Evolutionary conservation across 78 protist species (phyloP).

Genomic region (Dictyostelium capitatum): DNA sequence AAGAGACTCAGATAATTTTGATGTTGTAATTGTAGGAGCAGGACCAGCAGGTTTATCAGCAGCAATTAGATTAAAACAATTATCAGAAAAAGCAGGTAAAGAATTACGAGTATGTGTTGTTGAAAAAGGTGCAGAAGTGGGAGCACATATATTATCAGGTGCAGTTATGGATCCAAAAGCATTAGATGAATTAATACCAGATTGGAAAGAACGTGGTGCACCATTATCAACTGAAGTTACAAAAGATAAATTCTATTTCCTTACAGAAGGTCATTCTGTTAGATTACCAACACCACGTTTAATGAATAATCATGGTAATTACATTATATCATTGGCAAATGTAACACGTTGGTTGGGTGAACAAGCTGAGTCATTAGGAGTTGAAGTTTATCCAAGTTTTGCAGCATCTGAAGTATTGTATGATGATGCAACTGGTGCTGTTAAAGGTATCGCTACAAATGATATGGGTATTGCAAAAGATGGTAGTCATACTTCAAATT

Average conservation of each 20-base stretch:
- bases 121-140: conserved; percentile 96
- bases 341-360: conserved; percentile 89
- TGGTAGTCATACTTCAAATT: conserved; percentile 82
- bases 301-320: conserved; percentile 97
- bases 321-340: conserved; percentile 93
- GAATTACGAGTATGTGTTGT: conserved; percentile 90
- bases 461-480: conserved; percentile 95
- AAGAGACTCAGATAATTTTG: conserved; percentile 81
- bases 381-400: conserved; percentile 96
- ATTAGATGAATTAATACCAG: conserved; percentile 96
- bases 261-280: conserved; percentile 61
- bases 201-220: conserved; percentile 95
- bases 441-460: conserved; percentile 92
- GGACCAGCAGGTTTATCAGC: conserved; percentile 99
- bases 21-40: conserved; percentile 97
- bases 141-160: conserved; percentile 97
- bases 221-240: conserved; percentile 92
- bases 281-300: conserved; percentile 82
- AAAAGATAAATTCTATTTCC: conserved; percentile 84
- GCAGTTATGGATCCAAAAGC: conserved; percentile 97
- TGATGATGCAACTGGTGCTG: conserved; percentile 84
- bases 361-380: conserved; percentile 97
- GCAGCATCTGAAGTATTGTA: conserved; percentile 91
- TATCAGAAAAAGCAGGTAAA: conserved; percentile 57
- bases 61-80: conserved; percentile 97